Conservation (phyloP, 2,329 filamentous ascomycete genomes). For the Calonectria montana region DNA sequence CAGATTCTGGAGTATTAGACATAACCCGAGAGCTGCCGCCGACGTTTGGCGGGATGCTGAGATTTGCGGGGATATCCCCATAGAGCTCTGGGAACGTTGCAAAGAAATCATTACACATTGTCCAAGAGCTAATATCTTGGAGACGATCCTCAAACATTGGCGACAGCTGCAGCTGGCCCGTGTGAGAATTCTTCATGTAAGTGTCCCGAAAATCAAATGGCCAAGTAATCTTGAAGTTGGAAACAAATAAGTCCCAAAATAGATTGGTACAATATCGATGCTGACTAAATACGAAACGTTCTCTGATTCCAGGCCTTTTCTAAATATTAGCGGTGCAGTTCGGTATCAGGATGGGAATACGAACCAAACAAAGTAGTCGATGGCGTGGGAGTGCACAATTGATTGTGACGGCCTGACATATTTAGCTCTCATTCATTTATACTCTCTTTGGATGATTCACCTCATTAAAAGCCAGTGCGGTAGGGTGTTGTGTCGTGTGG, state of each 20-base stretch:
- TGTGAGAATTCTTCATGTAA: slow-evolving; percentile 38
- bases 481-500: slow-evolving; percentile 30
- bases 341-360: neutral
- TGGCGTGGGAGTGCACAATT: slow-evolving; percentile 44
- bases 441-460: slow-evolving; percentile 11
- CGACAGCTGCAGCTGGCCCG: slow-evolving; percentile 39
- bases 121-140: slow-evolving; percentile 43
- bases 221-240: slow-evolving; percentile 41
- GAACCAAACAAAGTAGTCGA: slow-evolving; percentile 48
- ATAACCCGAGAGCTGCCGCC: neutral
- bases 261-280: slow-evolving; percentile 45
- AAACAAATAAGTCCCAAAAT: slow-evolving; percentile 42
- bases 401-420: slow-evolving; percentile 41
- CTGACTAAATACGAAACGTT: slow-evolving; percentile 45
- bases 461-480: slow-evolving; percentile 44
- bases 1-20: neutral
- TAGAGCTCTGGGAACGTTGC: slow-evolving; percentile 40
- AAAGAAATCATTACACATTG: slow-evolving; percentile 44
- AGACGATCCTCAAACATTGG: slow-evolving; percentile 41
- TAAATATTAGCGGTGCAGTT: neutral
- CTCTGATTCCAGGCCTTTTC: slow-evolving; percentile 43
- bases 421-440: neutral
- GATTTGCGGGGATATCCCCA: slow-evolving; percentile 44
- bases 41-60: neutral
- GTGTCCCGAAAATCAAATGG: slow-evolving; percentile 41